Evolutionary conservation across 1,284 basidiomycete species (phyloP).

Genomic region (Malassezia globosa): DNA sequence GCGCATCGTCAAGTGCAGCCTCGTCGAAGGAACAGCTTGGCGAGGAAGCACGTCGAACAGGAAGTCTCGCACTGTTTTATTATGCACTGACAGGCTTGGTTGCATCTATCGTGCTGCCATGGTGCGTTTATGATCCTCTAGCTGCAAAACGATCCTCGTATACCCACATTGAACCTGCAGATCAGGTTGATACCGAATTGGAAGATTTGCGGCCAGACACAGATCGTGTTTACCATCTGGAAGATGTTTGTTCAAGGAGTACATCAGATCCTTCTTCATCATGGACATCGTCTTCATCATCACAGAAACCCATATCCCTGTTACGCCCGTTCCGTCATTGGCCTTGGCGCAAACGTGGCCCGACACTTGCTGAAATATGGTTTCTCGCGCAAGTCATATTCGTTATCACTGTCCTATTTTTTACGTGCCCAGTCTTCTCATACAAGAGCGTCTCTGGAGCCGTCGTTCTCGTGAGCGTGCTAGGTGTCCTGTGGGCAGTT

Average conservation of each 20-base stretch:
- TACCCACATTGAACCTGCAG: background rate
- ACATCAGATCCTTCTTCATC: background rate
- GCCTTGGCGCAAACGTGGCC: slow-evolving; percentile 11
- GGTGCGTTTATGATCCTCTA: slow-evolving; percentile 53
- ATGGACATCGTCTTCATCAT: background rate
- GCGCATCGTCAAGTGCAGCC: slow-evolving; percentile 17
- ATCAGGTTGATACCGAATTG: background rate
- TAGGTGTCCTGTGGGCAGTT: slow-evolving; percentile 52
- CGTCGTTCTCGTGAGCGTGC: slow-evolving; percentile 49
- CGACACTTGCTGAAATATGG: slow-evolving; percentile 31
- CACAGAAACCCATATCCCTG: background rate
- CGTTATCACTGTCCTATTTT: slow-evolving; percentile 22
- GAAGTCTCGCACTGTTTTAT: slow-evolving; percentile 69
- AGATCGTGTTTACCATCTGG: background rate
- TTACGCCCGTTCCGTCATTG: background rate
- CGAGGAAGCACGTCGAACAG: slow-evolving; percentile 63
- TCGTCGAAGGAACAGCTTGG: slow-evolving; percentile 18
- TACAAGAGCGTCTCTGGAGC: slow-evolving; percentile 47
- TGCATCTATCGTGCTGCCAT: slow-evolving; percentile 62
- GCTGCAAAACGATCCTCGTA: background rate
- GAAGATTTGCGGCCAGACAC: background rate
- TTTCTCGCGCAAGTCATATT: slow-evolving; percentile 30
- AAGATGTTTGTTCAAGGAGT: slow-evolving; percentile 4
- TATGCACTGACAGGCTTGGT: slow-evolving; percentile 61
- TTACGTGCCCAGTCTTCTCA: slow-evolving; percentile 25